These are phyloP conservation scores for Aphanomyces cochlioides DNA, from an alignment of 352 stramenopile genomes.

Conservation along the genomic window DNA sequence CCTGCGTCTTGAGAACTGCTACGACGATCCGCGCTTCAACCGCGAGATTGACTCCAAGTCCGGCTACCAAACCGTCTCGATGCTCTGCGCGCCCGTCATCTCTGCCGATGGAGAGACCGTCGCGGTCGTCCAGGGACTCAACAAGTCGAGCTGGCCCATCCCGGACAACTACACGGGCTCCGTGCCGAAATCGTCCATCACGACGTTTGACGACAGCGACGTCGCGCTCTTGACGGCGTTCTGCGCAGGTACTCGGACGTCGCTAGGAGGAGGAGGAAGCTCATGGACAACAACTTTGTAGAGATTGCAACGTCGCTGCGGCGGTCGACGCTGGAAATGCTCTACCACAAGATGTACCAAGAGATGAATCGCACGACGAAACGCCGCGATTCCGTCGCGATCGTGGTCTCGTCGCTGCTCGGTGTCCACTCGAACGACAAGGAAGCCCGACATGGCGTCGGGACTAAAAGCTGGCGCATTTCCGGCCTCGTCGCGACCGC, in stretches of 20 bases:
- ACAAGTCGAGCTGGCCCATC: slow-evolving; percentile 38
- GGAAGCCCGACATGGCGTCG: neutral
- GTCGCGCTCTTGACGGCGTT: slow-evolving; percentile 66
- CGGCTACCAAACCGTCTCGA: slow-evolving; percentile 76
- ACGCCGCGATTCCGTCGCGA: slow-evolving; percentile 15
- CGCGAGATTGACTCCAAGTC: slow-evolving; percentile 79
- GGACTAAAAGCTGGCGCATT: slow-evolving; percentile 1
- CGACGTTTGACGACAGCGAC: slow-evolving; percentile 62
- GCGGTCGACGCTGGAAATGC: slow-evolving; percentile 13
- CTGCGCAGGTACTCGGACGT: slow-evolving; percentile 68
- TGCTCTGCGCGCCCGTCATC: slow-evolving; percentile 72
- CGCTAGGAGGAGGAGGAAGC: no score
- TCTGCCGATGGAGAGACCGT: slow-evolving; percentile 63
- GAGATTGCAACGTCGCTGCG: slow-evolving; percentile 13
- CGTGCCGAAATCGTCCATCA: slow-evolving; percentile 43
- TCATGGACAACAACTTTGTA: neutral
- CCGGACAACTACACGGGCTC: slow-evolving; percentile 42
- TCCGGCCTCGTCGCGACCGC: slow-evolving; percentile 3
- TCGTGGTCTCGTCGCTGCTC: slow-evolving; percentile 18
- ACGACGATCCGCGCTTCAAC: slow-evolving; percentile 85
- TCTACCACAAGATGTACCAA: slow-evolving; percentile 27
- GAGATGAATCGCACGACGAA: slow-evolving; percentile 38
- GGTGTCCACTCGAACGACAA: slow-evolving; percentile 11
- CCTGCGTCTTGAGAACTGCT: slow-evolving; percentile 64
- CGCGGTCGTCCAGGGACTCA: slow-evolving; percentile 69